These are phyloP conservation scores for Alternaria angustiovoidea DNA, from an alignment of 2,329 filamentous ascomycete species.

Conservation along the genomic window DNA sequence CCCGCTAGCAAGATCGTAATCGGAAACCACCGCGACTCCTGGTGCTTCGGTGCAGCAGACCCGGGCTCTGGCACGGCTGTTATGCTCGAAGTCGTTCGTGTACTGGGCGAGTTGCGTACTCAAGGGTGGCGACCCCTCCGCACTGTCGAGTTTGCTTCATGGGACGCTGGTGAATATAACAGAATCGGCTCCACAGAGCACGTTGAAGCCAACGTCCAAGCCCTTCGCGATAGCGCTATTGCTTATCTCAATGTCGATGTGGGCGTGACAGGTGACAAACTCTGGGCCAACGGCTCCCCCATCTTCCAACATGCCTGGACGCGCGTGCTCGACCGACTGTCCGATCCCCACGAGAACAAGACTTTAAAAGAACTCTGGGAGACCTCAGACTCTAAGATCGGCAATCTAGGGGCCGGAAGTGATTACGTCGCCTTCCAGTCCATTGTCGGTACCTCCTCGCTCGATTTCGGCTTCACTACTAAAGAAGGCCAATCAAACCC, in stretches of 20 bases:
- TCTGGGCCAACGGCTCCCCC: slow-evolving; percentile 82
- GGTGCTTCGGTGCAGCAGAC: slow-evolving; percentile 86
- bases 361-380: slow-evolving; percentile 82
- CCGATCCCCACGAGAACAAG: slow-evolving; percentile 73
- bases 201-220: slow-evolving; percentile 83
- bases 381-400: slow-evolving; percentile 65
- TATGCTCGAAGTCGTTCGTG: slow-evolving; percentile 85
- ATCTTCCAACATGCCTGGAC: slow-evolving; percentile 76
- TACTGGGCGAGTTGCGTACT: slow-evolving; percentile 79
- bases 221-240: slow-evolving; percentile 75
- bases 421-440: slow-evolving; percentile 93
- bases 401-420: slow-evolving; percentile 74
- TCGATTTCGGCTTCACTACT: slow-evolving; percentile 81
- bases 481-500: slow-evolving; percentile 53
- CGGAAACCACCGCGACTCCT: slow-evolving; percentile 92
- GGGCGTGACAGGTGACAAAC: slow-evolving; percentile 76
- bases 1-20: slow-evolving; percentile 83
- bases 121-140: slow-evolving; percentile 89
- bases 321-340: slow-evolving; percentile 76
- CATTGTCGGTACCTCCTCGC: slow-evolving; percentile 84
- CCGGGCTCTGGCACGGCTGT: slow-evolving; percentile 87
- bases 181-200: slow-evolving; percentile 93
- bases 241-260: slow-evolving; percentile 93
- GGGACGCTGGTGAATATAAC: slow-evolving; percentile 95
- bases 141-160: slow-evolving; percentile 96